Evolutionary conservation across 495 filamentous ascomycete genomes (phyloP).

Genomic region (Articulospora tetracladia): DNA sequence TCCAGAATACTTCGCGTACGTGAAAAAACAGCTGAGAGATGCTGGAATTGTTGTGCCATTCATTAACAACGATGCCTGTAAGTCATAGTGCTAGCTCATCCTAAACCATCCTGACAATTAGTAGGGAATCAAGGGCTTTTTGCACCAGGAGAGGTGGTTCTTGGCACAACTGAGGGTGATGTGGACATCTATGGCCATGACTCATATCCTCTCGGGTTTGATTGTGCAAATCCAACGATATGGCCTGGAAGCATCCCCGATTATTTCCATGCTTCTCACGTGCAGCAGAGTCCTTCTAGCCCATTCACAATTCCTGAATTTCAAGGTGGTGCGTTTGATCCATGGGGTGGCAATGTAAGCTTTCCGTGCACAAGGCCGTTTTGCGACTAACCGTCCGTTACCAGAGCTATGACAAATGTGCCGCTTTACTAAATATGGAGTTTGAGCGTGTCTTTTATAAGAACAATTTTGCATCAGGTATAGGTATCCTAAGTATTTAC

Average conservation of each 20-base stretch:
- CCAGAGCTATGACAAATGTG: conserved; percentile 59
- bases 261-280: conserved; percentile 43
- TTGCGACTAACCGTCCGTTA: conserved; percentile 9
- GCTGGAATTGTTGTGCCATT: conserved; percentile 71
- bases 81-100: no score
- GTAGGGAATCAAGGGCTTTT: conserved; percentile 24
- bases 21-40: conserved; percentile 62
- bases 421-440: conserved; percentile 58
- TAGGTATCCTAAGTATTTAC: conserved; percentile 61
- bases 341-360: conserved; percentile 58
- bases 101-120: conserved; percentile 5
- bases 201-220: conserved; percentile 64
- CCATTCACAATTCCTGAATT: conserved; percentile 70
- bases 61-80: conserved; percentile 68
- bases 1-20: conserved; percentile 62
- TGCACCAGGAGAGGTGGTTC: conserved; percentile 55
- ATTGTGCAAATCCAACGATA: conserved; percentile 48
- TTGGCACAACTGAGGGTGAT: conserved; percentile 56
- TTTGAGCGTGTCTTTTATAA: conserved; percentile 80
- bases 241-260: conserved; percentile 51
- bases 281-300: conserved; percentile 56
- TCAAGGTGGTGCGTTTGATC: conserved; percentile 74
- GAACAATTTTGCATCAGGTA: conserved; percentile 64
- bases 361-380: background rate
- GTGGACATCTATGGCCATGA: conserved; percentile 81